A percentile compares a stretch with the other conserved stretches of the same genome.
These are phyloP conservation scores for Pharnaceum exiguum DNA, from an alignment of 148 eudicot genomes.

Conservation along the genomic window DNA sequence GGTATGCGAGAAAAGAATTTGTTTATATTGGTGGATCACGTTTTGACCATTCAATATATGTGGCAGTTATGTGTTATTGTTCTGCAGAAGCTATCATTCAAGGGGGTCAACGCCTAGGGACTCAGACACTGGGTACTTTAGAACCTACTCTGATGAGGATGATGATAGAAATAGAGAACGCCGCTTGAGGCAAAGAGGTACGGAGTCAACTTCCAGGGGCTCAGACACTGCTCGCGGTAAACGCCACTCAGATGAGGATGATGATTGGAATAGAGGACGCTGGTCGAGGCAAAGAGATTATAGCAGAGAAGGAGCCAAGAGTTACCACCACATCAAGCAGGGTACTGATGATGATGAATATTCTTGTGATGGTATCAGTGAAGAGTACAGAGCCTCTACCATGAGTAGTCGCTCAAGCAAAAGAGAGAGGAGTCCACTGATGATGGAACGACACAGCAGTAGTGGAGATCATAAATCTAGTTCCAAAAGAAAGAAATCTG, in stretches of 20 bases:
- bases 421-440: no score
- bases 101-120: conserved; percentile 58
- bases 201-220: conserved; percentile 60
- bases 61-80: neutral
- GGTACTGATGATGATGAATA: conserved; percentile 21
- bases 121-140: conserved; percentile 28
- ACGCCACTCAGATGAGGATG: conserved; percentile 42
- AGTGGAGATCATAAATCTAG: no score
- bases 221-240: conserved; percentile 30
- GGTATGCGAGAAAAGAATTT: conserved; percentile 15
- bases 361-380: conserved; percentile 7
- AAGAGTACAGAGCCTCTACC: conserved; percentile 2
- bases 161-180: conserved; percentile 31
- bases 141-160: conserved; percentile 40
- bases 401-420: conserved; percentile 9
- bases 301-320: conserved; percentile 20
- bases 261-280: conserved; percentile 28
- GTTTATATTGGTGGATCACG: neutral
- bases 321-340: conserved; percentile 14
- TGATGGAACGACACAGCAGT: no score
- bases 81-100: conserved; percentile 22
- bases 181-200: conserved; percentile 15
- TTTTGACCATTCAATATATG: neutral
- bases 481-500: no score
- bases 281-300: conserved; percentile 17